Base-by-base conservation (phyloP, 2,329 filamentous ascomycete species). In the Dactylellina cionopaga region DNA sequence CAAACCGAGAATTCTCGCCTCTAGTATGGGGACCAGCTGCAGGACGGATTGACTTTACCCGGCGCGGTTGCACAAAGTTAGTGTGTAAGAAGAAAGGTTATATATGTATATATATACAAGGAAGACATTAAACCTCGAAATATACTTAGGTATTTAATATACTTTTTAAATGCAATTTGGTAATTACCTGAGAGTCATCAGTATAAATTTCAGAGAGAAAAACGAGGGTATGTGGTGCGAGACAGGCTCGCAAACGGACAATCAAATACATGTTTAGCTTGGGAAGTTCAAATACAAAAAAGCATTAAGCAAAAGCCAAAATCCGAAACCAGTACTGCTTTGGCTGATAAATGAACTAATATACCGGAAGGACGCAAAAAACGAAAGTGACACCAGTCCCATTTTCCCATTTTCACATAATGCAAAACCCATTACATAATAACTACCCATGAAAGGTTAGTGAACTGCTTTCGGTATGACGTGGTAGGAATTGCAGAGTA, bases 351-450 rank as follows among this genome's bases (percentile, higher is more conserved):
- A 13, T 47, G 29, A 39, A 31, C 39, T 46, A 11, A 41, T 29
- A 47, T 5, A 39, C 15, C 1, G 10, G 15, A 5, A 46, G 4
- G 43, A 9, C 27, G 22, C 17, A 25, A 52, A 62, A 47, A 54
- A 47, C 37, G 46, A 52, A 68, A 69, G 37, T 52, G 52, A 68
- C 63, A 43, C 54, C 63, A 13, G 54, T 47, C 49, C 58, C 24
- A 31, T 58, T 1, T n/a, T 43, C 56, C 25, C 31, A 31, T 44
- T 31, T 29, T 41, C 52, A 22, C 58, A 58, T 56, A 27, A 33
- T 64, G 52, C 44, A 64, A 55, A 70, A 29, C 11, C 10, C 47
- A 9, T 65, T 72, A 72, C 68, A 72, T 72, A 43, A 72, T 65
- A 22, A 72, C 68, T 72, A 35, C 24, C 3, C 27, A 9, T 15